phyloP scores from a whole-genome alignment of 2,329 filamentous ascomycete species.

The Fonsecaea monophora region DNA sequence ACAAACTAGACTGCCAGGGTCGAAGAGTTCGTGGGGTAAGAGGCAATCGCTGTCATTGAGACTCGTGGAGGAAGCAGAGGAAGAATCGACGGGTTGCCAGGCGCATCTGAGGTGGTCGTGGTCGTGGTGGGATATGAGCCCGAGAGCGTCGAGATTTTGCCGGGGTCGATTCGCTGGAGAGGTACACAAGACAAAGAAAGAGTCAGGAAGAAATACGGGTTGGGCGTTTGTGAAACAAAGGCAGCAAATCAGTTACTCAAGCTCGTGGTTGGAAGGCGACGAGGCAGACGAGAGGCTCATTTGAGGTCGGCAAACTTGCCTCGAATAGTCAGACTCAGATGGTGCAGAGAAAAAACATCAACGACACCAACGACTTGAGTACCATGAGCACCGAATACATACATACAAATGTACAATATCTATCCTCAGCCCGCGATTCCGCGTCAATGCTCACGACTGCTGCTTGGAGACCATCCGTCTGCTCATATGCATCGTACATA shows the following conservation, averaged over 20 bases:
- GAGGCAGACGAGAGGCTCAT: not conserved
- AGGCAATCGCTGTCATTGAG: constrained; percentile 14
- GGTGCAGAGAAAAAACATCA: not conserved
- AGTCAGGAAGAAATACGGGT: not conserved
- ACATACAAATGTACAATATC: not conserved
- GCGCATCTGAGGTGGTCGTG: constrained; percentile 10
- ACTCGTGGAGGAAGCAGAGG: not conserved
- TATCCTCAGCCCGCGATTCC: not conserved
- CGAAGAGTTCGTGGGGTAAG: not conserved
- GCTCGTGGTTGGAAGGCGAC: not conserved
- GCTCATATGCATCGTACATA: not conserved
- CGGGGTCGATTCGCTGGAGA: not conserved
- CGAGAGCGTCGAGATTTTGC: not conserved
- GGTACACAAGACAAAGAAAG: not conserved
- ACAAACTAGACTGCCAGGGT: constrained; percentile 1
- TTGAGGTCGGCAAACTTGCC: constrained; percentile 8
- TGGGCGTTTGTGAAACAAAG: not conserved
- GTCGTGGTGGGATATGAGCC: not conserved
- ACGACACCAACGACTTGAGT: not conserved
- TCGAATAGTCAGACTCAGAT: not conserved
- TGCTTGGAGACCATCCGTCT: not conserved
- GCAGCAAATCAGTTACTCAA: not conserved
- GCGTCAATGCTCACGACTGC: not conserved
- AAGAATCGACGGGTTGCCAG: constrained; percentile 10
- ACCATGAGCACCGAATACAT: too few relatives aligned